Conservation (phyloP, 169 alveolate genomes). For the Plasmodium relictum region DNA sequence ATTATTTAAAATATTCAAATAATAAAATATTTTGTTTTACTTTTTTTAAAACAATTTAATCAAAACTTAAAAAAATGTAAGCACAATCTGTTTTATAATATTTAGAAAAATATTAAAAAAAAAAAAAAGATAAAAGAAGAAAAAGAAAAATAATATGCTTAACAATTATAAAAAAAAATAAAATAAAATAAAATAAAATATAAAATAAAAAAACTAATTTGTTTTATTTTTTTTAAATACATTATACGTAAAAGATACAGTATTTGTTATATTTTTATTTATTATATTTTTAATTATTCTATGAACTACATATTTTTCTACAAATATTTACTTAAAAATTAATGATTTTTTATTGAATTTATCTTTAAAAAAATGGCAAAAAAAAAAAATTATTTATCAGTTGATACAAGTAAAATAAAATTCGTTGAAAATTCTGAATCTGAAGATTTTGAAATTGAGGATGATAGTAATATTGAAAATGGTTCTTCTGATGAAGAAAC, state of each 20-base stretch:
- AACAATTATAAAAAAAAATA: too few relatives aligned
- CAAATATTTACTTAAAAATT: background rate
- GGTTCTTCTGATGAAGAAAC: slow-evolving; percentile 10
- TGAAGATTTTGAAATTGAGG: slow-evolving; percentile 69
- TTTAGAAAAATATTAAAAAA: background rate
- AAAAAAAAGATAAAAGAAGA: background rate
- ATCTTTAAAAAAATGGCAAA: slow-evolving; percentile 1
- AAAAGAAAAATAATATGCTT: background rate
- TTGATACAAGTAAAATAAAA: slow-evolving; percentile 65
- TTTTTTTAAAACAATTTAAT: too few relatives aligned
- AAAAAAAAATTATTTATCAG: slow-evolving; percentile 39
- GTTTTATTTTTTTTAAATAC: too few relatives aligned
- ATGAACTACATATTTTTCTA: background rate
- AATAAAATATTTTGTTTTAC: too few relatives aligned
- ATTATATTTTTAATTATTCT: background rate
- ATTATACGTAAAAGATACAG: too few relatives aligned
- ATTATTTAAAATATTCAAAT: too few relatives aligned
- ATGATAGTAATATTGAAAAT: slow-evolving; percentile 30
- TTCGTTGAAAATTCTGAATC: slow-evolving; percentile 71
- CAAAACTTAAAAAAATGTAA: too few relatives aligned
- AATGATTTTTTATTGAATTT: background rate
- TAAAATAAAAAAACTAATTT: too few relatives aligned
- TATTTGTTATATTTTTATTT: background rate
- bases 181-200: too few relatives aligned
- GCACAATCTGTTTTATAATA: background rate